Evolutionary conservation across 495 filamentous ascomycete genomes (phyloP).

Genomic region (Xylaria curta): DNA sequence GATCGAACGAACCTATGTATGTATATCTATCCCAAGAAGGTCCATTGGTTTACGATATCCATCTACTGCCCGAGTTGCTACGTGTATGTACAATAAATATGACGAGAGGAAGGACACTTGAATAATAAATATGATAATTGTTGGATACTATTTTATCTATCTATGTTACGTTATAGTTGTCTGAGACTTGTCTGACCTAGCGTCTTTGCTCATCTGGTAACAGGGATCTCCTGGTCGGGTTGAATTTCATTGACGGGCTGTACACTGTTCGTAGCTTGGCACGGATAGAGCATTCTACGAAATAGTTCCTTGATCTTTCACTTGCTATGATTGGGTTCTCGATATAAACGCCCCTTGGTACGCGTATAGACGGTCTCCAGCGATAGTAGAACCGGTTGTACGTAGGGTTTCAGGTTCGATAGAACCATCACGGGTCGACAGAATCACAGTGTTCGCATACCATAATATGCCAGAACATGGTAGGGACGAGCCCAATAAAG

Average conservation of each 20-base stretch:
- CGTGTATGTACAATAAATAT: constrained; percentile 18
- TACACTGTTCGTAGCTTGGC: neutral
- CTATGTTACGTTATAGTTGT: neutral
- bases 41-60: constrained; percentile 14
- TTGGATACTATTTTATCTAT: constrained; percentile 14
- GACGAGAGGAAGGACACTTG: constrained; percentile 3
- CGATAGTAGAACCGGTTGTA: neutral
- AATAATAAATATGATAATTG: constrained; percentile 21
- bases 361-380: neutral
- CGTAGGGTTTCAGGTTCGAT: neutral
- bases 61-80: constrained; percentile 5
- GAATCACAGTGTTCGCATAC: neutral
- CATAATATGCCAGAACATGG: neutral
- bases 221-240: neutral
- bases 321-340: neutral
- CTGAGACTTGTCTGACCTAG: neutral
- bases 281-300: neutral
- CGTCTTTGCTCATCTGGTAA: neutral
- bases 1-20: constrained; percentile 2
- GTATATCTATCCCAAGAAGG: neutral
- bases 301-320: neutral
- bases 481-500: neutral
- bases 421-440: neutral
- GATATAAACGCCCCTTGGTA: neutral
- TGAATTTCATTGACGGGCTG: neutral